Base-by-base conservation (phyloP, 2,329 filamentous ascomycete genomes). In the Diaporthe sp. region DNA sequence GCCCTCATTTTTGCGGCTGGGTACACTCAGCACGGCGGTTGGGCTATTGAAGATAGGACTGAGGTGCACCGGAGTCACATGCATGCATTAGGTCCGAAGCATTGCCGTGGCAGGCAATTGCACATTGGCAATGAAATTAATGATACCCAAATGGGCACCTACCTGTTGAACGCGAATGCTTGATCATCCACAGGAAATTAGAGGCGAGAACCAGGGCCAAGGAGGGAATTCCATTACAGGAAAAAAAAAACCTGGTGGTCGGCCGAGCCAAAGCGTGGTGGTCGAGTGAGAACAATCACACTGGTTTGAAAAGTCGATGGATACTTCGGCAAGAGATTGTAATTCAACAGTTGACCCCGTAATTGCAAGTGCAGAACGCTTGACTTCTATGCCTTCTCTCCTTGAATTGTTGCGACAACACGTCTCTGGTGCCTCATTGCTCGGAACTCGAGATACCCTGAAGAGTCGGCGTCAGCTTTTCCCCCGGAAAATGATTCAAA, bases 371-470 rank as follows among this genome's bases (percentile, higher is more conserved):
- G 6, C 31, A 47, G 17, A 37, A 17, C 13, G 31, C 31, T 73
- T 37, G 17, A 22, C 8, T 47, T 25, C 81, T 78, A 87, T 72
- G 86, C 86, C 83, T 92, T 92, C 86, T 98, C 94, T 58, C 96
- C 97, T 84, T 98, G 96, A 77, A 98, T 97, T 1, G 97, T 98
- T 72, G 96, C 96, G 77, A 99, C 93, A 17, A 98, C 90, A 82
- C 92, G 94, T 81, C 97, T 90, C 78, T 91, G 88, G 85, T 98
- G 96, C 85, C 91, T 95, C 79, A 87, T 87, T 13, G 88, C 90
- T 74, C 96, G 90, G 83, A 98, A 98, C 85, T 98, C 97, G 78
- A 98, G 86, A 84, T 97, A 98, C 94, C 65, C 65, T 70, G n/a
- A 13, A 55, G 15, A 13, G 10, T 20, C 5, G n/a, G 12, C 34